phyloP scores from a whole-genome alignment of 169 alveolate genomes.

The Eimeria necatrix region DNA sequence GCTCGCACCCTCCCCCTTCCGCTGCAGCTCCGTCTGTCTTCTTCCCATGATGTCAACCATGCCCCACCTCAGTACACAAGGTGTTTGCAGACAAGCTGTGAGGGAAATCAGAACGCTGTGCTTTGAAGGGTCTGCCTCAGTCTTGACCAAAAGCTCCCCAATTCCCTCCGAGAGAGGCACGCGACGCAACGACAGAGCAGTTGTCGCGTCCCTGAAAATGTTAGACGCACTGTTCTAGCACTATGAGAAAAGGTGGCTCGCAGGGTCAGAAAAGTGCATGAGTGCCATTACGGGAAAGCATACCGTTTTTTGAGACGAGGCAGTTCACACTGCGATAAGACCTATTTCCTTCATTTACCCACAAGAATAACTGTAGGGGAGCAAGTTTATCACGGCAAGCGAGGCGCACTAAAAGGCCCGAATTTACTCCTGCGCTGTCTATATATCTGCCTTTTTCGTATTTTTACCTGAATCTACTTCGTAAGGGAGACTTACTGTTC shows the following conservation, averaged over 20 bases:
- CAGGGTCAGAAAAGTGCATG: no score
- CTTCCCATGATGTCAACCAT: constrained; percentile 79
- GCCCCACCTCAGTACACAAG: constrained; percentile 77
- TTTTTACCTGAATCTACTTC: not conserved
- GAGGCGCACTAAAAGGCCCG: no score
- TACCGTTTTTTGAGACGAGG: no score
- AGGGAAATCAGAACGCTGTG: constrained; percentile 42
- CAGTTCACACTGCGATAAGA: not conserved
- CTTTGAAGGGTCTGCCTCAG: constrained; percentile 60
- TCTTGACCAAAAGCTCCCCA: constrained; percentile 54
- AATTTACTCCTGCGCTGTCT: no score
- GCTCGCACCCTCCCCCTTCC: constrained; percentile 30
- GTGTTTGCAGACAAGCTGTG: constrained; percentile 71
- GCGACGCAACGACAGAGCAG: constrained; percentile 38
- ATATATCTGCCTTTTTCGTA: no score
- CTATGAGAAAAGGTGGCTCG: no score
- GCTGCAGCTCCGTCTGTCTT: constrained; percentile 70
- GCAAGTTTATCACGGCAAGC: no score
- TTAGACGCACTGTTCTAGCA: no score
- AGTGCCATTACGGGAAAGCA: no score
- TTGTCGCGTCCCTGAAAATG: constrained; percentile 32
- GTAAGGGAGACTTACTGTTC: constrained; percentile 52
- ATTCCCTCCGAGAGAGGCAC: constrained; percentile 70
- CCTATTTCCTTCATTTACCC: not conserved
- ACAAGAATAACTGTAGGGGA: not conserved